Evolutionary conservation across 1,139 yeast genomes (phyloP).

Genomic region (Pichia sp.): DNA sequence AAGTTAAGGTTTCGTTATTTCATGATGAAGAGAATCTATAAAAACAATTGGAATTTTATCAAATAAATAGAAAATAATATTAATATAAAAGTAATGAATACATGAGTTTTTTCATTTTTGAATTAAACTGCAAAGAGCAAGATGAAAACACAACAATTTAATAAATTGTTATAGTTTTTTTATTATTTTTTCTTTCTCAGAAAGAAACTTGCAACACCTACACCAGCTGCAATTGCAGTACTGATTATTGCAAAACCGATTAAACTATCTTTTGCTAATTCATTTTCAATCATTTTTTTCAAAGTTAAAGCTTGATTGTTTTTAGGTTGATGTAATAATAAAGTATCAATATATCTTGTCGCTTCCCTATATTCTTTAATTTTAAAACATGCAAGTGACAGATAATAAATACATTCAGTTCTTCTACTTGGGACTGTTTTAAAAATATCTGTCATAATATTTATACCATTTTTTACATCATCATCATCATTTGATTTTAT

Average conservation of each 20-base stretch:
- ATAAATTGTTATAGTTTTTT: not conserved
- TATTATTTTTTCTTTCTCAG: slow-evolving; percentile 17
- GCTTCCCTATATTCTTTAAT: slow-evolving; percentile 84
- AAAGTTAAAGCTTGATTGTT: slow-evolving; percentile 41
- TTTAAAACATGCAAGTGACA: slow-evolving; percentile 83
- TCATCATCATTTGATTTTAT: slow-evolving; percentile 71
- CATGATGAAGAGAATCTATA: too few relatives aligned
- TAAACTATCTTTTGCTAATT: slow-evolving; percentile 78
- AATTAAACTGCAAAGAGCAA: too few relatives aligned
- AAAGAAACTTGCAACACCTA: slow-evolving; percentile 35
- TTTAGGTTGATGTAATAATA: slow-evolving; percentile 74
- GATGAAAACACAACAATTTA: too few relatives aligned
- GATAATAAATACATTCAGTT: slow-evolving; percentile 82
- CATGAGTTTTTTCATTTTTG: not conserved
- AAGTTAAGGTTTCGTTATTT: too few relatives aligned
- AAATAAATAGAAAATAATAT: too few relatives aligned
- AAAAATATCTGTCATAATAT: slow-evolving; percentile 65
- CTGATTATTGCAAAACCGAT: slow-evolving; percentile 84
- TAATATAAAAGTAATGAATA: too few relatives aligned
- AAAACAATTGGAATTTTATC: too few relatives aligned
- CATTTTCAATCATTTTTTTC: slow-evolving; percentile 73
- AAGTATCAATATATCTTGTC: slow-evolving; percentile 72
- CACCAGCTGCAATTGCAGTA: slow-evolving; percentile 80
- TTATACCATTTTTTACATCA: slow-evolving; percentile 58
- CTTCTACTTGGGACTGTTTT: slow-evolving; percentile 76